Evolutionary conservation across 257 asterid genomes (phyloP), one percentile per base, ranked within the genome.

Genomic region (Petunia secreta): DNA sequence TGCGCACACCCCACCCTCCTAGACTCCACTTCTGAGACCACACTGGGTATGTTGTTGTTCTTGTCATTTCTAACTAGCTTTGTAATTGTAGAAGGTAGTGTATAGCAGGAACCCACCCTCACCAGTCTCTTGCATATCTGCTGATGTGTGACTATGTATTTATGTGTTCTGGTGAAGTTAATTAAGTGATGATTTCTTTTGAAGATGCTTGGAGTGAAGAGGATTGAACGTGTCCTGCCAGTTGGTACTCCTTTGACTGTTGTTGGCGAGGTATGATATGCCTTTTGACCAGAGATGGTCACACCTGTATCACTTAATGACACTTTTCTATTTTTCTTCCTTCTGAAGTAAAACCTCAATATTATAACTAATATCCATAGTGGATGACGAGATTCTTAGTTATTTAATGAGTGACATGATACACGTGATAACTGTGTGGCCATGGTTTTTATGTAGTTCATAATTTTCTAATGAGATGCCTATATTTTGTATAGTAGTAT

Each of bases 191-290:
- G 63, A 43, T 82, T 71, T 87, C 78, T 79, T 79, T 80, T 64
- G 82, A 81, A 94, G 99, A 96, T 94, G 99, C 97, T 94, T 75
- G 99, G 99, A 78, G 98, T 96, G 84, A 96, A 91, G 95, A 92
- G 97, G 87, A 91, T 90, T 78, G 99, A 96, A 84, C 99, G 98
- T 52, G 96, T 94, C 81, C 93, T 96, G 79, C 99, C 99, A 75
- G 93, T 97, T 65, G 98, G 99, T 79, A 88, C 96, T 9, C 96
- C 98, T 52, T 89, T 96, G 92, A 96, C 99, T 46, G 91, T 96
- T 75, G 97, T 96, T 83, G 99, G 99, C 75, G 98, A 96, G 99
- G 99, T 96, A 92, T 82, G 89, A 50, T 77, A 71, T 84, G 52
- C 75, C 80, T 66, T 79, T 73, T 65, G 14, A 40, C 62, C 43